Percentiles rank a stretch among this genome's conserved stretches.
phyloP scores from a whole-genome alignment of 176 grass and related monocot genomes.

The Oryza longistaminata region DNA sequence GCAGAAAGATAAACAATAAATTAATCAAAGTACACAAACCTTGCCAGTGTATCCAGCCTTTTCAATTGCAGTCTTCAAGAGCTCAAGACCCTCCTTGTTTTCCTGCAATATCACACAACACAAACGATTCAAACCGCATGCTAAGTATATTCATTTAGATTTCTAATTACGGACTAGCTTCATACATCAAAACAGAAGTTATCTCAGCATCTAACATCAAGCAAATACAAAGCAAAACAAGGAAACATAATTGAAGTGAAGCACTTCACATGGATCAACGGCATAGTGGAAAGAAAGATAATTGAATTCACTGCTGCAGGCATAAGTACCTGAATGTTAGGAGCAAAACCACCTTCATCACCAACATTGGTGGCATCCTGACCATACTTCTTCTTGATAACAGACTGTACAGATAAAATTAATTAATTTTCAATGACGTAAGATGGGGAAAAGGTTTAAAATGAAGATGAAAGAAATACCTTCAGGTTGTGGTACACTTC shows the following conservation, averaged over 20 bases:
- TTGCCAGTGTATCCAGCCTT: conserved; percentile 97
- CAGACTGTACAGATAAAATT: conserved; percentile 41
- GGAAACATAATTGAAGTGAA: neutral
- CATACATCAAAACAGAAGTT: neutral
- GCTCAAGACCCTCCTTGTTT: conserved; percentile 96
- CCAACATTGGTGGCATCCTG: conserved; percentile 97
- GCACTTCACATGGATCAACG: neutral
- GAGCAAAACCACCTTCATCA: conserved; percentile 98
- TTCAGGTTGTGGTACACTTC: conserved; percentile 97
- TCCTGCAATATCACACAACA: conserved; percentile 51
- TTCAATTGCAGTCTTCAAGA: conserved; percentile 83
- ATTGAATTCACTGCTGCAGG: neutral
- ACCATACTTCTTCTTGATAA: conserved; percentile 99
- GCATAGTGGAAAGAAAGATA: neutral
- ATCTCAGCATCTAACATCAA: neutral
- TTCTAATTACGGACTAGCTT: neutral
- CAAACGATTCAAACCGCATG: neutral
- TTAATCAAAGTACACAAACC: conserved; percentile 34
- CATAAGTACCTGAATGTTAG: conserved; percentile 80
- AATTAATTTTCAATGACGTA: neutral
- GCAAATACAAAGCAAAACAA: neutral
- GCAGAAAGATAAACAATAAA: neutral
- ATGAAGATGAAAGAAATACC: conserved; percentile 31
- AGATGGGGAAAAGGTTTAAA: neutral
- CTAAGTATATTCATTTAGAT: neutral